Evolutionary conservation across 225 moss, liverwort and hornwort genomes (phyloP), one percentile per base, ranked within the genome.

Genomic region (Climacium dendroides): DNA sequence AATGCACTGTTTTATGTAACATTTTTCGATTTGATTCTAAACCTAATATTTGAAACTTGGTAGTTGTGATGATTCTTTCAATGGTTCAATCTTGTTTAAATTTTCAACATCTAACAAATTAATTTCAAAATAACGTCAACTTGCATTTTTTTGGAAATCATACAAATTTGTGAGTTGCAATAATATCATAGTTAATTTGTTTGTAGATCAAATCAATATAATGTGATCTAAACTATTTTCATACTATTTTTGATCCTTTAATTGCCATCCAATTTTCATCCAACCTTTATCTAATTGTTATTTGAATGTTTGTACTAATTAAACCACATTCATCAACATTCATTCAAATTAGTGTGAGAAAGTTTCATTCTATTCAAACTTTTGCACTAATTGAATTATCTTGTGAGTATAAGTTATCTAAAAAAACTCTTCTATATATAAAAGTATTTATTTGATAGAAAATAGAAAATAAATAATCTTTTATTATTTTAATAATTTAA

Each of bases 131-230:
- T n/a, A 54, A n/a, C 1, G n/a, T 6, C 6, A 77, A 55, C 0
- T 35, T 9, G 1, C 6, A 14, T 52, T 54, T n/a, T 25, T 15
- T 10, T 8, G 0, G 2, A 26, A 17, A 77, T 15, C 55, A 16
- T n/a, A 10, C 0, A 0, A 4, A n/a, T 55, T 0, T 16, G 0
- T 19, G 2, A 23, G 0, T 15, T 0, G 0, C 2, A 55, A 4
- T 55, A 6, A 3, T 15, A 54, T n/a, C 15, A 15, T 76, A 4
- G 3, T n/a, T 24, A 25, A 24, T 54, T n/a, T n/a, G 0, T 15
- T 53, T 54, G 20, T 15, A 37, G 9, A 55, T n/a, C 17, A 55
- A 54, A 55, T 25, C 6, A 26, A 55, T 25, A 25, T 16, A 37
- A 16, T 37, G 3, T 25, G 1, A 10, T 55, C 11, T 26, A 26